Conservation (phyloP, 495 filamentous ascomycete genomes). For the Letharia columbiana region DNA sequence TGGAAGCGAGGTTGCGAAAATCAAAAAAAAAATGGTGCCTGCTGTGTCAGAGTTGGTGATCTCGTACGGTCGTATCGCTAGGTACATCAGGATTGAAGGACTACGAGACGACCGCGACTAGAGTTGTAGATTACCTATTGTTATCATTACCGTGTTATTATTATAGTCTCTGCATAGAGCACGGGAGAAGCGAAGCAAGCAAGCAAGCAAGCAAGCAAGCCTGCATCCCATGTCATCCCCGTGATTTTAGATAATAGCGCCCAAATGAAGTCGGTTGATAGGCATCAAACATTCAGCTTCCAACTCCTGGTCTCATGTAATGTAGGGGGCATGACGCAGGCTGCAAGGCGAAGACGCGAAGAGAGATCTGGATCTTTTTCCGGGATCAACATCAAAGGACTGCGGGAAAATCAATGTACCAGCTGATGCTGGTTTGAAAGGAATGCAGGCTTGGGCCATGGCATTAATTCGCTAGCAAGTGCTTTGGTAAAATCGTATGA, state of each 20-base stretch:
- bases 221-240: conserved; percentile 5
- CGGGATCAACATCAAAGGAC: conserved; percentile 3
- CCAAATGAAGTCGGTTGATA: conserved; percentile 11
- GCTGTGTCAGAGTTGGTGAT: conserved; percentile 12
- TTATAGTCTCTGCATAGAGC: background rate
- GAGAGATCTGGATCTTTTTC: conserved; percentile 4
- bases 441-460: background rate
- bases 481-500: background rate
- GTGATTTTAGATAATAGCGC: conserved; percentile 19
- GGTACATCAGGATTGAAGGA: conserved; percentile 11
- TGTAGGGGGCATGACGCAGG: background rate
- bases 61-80: background rate
- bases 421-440: background rate
- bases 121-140: background rate
- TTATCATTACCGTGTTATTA: background rate
- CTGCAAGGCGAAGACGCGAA: background rate
- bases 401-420: conserved; percentile 2
- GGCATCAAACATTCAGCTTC: conserved; percentile 7
- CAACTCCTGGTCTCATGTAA: conserved; percentile 1
- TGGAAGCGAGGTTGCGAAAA: conserved; percentile 8
- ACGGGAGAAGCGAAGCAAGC: conserved; percentile 8
- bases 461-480: background rate
- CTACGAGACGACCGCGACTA: conserved; percentile 10
- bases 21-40: background rate
- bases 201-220: background rate